phyloP scores from a whole-genome alignment of 2,329 filamentous ascomycete genomes.

The Chrysoporthe austroafricana region DNA sequence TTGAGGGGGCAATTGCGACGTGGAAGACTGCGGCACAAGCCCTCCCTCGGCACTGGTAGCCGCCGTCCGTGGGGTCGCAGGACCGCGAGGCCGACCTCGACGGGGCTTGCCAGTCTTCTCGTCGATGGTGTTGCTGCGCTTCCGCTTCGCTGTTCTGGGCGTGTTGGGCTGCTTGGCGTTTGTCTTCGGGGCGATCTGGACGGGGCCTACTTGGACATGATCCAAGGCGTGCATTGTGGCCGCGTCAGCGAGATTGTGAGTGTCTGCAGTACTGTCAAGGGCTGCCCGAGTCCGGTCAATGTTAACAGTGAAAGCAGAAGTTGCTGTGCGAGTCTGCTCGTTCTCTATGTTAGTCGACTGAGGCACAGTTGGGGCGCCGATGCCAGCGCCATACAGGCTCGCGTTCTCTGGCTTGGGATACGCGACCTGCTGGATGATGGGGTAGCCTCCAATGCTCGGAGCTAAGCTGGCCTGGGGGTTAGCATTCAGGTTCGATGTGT shows the following conservation, averaged over 20 bases:
- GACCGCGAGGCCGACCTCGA: background rate
- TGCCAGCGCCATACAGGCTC: background rate
- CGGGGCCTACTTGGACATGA: background rate
- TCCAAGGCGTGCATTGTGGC: background rate
- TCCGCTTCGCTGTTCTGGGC: background rate
- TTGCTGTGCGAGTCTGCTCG: background rate
- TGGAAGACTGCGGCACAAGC: background rate
- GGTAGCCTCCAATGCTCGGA: background rate
- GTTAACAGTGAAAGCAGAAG: background rate
- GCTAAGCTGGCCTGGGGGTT: background rate
- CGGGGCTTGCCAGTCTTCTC: background rate
- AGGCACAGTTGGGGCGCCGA: background rate
- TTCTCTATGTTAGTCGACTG: background rate
- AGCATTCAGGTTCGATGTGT: background rate
- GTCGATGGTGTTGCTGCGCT: background rate
- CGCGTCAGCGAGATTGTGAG: background rate
- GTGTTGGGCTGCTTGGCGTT: background rate
- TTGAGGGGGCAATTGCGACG: background rate
- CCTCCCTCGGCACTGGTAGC: background rate
- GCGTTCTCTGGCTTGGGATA: background rate
- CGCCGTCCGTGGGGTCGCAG: background rate
- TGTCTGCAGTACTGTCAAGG: background rate
- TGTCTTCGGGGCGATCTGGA: background rate
- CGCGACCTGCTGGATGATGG: background rate
- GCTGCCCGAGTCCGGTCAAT: background rate